A percentile compares a stretch with the other conserved stretches of the same genome.
These are phyloP conservation scores for Neonectria faginata DNA, from an alignment of 2,329 filamentous ascomycete species.

Conservation along the genomic window DNA sequence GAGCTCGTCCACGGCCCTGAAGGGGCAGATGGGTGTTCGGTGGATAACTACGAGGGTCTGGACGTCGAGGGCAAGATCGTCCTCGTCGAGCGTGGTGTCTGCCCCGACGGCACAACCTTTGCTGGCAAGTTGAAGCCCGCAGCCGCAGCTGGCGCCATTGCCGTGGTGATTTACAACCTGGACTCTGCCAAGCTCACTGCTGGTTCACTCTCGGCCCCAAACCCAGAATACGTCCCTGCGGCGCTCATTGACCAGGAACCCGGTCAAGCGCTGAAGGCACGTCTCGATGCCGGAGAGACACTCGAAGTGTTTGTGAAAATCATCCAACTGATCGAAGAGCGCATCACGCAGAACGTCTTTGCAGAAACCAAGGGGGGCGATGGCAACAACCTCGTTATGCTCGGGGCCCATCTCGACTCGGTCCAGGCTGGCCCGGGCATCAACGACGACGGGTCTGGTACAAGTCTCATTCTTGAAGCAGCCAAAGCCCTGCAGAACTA, in stretches of 20 bases:
- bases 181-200: constrained; percentile 47
- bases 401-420: constrained; percentile 58
- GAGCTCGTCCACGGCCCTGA: constrained; percentile 45
- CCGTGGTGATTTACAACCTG: constrained; percentile 49
- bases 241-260: constrained; percentile 49
- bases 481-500: constrained; percentile 54
- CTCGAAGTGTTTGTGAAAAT: constrained; percentile 52
- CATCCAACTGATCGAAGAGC: constrained; percentile 51
- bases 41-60: constrained; percentile 42
- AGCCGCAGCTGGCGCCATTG: constrained; percentile 45
- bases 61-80: constrained; percentile 48
- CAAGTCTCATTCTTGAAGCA: constrained; percentile 55
- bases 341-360: constrained; percentile 58
- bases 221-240: constrained; percentile 46
- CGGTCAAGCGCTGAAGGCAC: constrained; percentile 44
- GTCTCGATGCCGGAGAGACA: constrained; percentile 49
- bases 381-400: constrained; percentile 55
- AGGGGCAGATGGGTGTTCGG: constrained; percentile 43
- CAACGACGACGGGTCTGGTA: constrained; percentile 60
- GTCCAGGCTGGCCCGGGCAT: constrained; percentile 59
- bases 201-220: constrained; percentile 43
- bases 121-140: constrained; percentile 48
- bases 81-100: constrained; percentile 48
- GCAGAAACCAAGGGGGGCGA: constrained; percentile 59
- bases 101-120: constrained; percentile 47